Evolutionary conservation across 768 basidiomycete genomes (phyloP).

Genomic region (Kwoniella bestiolae): DNA sequence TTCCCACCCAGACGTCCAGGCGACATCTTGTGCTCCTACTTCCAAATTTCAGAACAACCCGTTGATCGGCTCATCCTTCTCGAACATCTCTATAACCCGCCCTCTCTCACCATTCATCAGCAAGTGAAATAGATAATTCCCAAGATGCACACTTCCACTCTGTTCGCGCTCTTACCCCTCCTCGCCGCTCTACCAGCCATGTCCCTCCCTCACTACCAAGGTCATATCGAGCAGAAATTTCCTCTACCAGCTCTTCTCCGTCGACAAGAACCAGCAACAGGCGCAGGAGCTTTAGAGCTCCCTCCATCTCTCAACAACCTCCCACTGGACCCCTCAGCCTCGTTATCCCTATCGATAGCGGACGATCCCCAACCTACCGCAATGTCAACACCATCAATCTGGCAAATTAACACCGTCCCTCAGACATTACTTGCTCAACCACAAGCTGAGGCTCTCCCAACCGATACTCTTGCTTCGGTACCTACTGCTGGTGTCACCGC

Average conservation of each 20-base stretch:
- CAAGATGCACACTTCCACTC: slow-evolving; percentile 18
- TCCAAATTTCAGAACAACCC: not conserved
- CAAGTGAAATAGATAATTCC: no score
- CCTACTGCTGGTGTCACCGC: no score
- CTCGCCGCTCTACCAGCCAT: not conserved
- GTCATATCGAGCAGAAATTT: not conserved
- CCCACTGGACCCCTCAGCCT: not conserved
- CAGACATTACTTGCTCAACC: slow-evolving; percentile 2
- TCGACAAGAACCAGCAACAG: not conserved
- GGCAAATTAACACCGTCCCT: slow-evolving; percentile 1
- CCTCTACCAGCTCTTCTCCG: slow-evolving; percentile 15
- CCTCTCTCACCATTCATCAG: not conserved
- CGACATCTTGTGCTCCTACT: not conserved
- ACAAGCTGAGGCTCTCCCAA: not conserved
- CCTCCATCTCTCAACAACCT: slow-evolving; percentile 16
- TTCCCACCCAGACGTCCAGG: slow-evolving; percentile 1
- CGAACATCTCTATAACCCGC: not conserved
- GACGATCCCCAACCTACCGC: not conserved
- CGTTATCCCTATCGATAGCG: not conserved
- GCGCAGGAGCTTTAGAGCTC: slow-evolving; percentile 1
- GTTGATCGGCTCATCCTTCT: not conserved
- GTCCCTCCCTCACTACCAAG: not conserved
- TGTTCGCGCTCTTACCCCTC: slow-evolving; percentile 20
- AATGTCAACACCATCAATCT: not conserved
- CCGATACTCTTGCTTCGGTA: not conserved